phyloP scores from a whole-genome alignment of 129 eudicot genomes.

The sunflower (Helianthus annuus) region HanXRQr2.0-SUNRISE NC_035446.2:108846311-108846810 shows the following conservation, averaged over 20 bases:
- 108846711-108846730: not conserved
- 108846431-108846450: no score
- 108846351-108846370: no score
- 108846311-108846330: no score
- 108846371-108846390: no score
- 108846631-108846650: not conserved
- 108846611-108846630: not conserved
- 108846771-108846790: not conserved
- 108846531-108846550: not conserved
- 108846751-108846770: not conserved
- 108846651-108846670: not conserved
- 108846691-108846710: not conserved
- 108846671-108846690: not conserved
- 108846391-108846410: no score
- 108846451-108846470: no score
- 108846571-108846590: not conserved
- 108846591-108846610: not conserved
- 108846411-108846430: no score
- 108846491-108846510: slow-evolving; percentile 3
- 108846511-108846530: not conserved
- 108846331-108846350: no score
- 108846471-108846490: no score
- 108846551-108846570: not conserved
- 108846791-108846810: not conserved
- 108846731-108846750: not conserved